A percentile compares a stretch with the other conserved stretches of the same genome.
These are phyloP conservation scores for Globisporangium sylvaticum DNA, from an alignment of 352 stramenopile species.

Conservation along the genomic window DNA sequence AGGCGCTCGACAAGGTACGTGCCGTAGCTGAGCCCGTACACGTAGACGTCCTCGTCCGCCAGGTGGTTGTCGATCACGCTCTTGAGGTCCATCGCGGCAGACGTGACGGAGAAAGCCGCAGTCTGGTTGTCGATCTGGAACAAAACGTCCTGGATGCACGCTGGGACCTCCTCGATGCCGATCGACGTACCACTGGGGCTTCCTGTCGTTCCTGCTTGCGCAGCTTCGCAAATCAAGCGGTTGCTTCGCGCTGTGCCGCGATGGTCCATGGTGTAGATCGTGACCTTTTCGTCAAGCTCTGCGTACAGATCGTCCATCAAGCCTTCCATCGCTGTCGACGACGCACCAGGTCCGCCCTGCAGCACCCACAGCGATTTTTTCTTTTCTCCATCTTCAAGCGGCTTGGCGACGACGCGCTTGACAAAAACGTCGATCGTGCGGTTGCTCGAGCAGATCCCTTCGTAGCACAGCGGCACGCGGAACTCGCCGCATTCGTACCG, in stretches of 20 bases:
- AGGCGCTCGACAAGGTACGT: constrained; percentile 67
- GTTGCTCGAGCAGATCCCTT: constrained; percentile 24
- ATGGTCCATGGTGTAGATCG: constrained; percentile 71
- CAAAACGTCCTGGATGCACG: constrained; percentile 63
- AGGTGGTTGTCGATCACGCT: constrained; percentile 45
- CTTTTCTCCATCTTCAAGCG: constrained; percentile 2
- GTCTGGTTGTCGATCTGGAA: constrained; percentile 78
- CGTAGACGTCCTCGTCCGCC: constrained; percentile 49
- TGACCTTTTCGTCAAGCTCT: constrained; percentile 44
- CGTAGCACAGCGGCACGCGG: constrained; percentile 29
- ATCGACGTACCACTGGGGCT: constrained; percentile 52
- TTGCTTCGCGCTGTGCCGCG: constrained; percentile 56
- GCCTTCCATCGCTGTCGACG: constrained; percentile 62
- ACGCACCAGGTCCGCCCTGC: constrained; percentile 63
- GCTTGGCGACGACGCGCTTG: constrained; percentile 38
- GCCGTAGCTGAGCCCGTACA: constrained; percentile 80
- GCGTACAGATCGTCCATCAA: constrained; percentile 58
- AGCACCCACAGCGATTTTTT: constrained; percentile 66
- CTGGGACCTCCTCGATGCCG: constrained; percentile 48
- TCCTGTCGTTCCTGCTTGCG: constrained; percentile 38
- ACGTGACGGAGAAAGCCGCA: constrained; percentile 66
- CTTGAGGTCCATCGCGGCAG: constrained; percentile 58
- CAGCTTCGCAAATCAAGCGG: constrained; percentile 50
- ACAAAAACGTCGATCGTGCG: constrained; percentile 39
- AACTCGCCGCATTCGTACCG: constrained; percentile 30